These are phyloP conservation scores for Cyclotella baltica DNA, from an alignment of 108 stramenopile species.

Conservation along the genomic window DNA sequence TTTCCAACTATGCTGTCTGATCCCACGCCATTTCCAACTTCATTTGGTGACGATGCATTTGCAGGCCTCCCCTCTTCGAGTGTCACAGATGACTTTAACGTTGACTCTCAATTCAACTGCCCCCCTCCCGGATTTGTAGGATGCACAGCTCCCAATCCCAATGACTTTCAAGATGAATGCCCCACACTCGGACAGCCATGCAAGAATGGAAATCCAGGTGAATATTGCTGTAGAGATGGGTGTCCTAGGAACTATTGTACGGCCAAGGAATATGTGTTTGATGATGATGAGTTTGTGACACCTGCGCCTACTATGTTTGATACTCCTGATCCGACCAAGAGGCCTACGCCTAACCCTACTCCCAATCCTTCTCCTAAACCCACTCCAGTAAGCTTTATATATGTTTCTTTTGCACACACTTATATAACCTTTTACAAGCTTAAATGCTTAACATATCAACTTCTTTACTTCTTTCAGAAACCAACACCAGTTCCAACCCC, in stretches of 20 bases:
- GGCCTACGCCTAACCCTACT: constrained; percentile 3
- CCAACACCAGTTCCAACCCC: constrained; percentile 13
- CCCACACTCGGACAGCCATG: constrained; percentile 26
- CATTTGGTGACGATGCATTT: not conserved
- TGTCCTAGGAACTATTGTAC: constrained; percentile 45
- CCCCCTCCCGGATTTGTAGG: constrained; percentile 20
- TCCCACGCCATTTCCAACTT: not conserved
- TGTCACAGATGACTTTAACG: not conserved
- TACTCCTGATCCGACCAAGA: not conserved
- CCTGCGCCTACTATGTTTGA: not conserved
- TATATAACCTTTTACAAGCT: not conserved
- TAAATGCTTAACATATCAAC: not conserved
- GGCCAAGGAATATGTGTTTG: constrained; percentile 22
- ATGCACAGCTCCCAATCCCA: constrained; percentile 25
- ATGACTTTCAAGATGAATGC: constrained; percentile 26
- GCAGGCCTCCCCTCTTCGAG: not conserved
- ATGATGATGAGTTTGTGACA: not conserved
- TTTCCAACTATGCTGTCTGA: not conserved
- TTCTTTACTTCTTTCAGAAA: not conserved
- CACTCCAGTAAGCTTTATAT: not conserved
- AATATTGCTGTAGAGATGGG: constrained; percentile 33
- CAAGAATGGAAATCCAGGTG: constrained; percentile 12
- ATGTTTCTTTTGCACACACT: not conserved
- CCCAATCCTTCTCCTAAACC: no score
- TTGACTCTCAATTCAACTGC: constrained; percentile 5